Conservation (phyloP, 768 basidiomycete genomes). For the Amanita muscaria region DNA sequence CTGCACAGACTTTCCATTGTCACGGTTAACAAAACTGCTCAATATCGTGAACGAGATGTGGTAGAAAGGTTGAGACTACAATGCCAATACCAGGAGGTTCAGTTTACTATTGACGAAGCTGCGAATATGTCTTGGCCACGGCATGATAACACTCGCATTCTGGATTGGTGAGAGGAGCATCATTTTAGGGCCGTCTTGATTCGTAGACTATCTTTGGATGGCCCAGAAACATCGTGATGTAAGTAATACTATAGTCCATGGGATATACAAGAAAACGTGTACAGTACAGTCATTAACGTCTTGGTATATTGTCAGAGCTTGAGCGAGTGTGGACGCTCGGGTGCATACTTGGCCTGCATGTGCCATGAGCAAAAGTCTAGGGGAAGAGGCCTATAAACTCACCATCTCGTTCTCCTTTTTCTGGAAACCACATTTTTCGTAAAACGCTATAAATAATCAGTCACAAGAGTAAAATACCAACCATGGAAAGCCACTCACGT, state of each 20-base stretch:
- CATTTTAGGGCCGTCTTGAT: no score
- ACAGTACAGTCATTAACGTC: not conserved
- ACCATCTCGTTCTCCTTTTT: slow-evolving; percentile 96
- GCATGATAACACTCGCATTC: slow-evolving; percentile 3
- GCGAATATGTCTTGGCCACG: not conserved
- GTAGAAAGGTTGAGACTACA: slow-evolving; percentile 1
- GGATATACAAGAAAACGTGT: not conserved
- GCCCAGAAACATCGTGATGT: no score
- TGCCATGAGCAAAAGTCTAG: not conserved
- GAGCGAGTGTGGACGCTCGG: slow-evolving; percentile 3
- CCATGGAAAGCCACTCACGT: slow-evolving; percentile 46
- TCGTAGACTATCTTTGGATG: no score
- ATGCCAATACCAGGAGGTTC: not conserved
- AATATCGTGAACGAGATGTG: not conserved
- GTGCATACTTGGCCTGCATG: slow-evolving; percentile 7
- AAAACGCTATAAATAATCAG: slow-evolving; percentile 60
- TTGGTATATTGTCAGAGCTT: slow-evolving; percentile 1
- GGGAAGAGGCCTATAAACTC: slow-evolving; percentile 11
- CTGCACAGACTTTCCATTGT: not conserved
- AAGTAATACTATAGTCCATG: not conserved
- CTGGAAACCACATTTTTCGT: slow-evolving; percentile 89
- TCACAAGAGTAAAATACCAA: not conserved
- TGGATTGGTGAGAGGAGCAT: not conserved
- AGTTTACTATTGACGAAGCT: not conserved
- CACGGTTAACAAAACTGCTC: not conserved